Evolutionary conservation across 2,329 filamentous ascomycete genomes (phyloP), one percentile per base, ranked within the genome.

Genomic region (Parastagonospora avenae): DNA sequence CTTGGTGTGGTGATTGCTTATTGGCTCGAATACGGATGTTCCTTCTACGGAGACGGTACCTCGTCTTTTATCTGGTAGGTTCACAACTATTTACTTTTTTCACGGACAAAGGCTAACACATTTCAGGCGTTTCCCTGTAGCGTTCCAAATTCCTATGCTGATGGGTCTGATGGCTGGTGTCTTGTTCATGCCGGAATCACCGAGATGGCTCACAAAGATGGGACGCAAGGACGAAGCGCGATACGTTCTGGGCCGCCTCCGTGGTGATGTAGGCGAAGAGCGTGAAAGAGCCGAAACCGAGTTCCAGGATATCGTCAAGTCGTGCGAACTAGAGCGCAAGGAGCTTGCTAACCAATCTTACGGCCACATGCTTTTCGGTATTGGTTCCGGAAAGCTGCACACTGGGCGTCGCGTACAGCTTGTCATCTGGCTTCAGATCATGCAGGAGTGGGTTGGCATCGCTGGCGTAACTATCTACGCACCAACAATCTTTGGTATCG

Each of bases 391-490:
- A 1, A 84, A 87, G 44, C 70, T 90, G 8, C 86, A 90, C 56
- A 86, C 83, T 0, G 87, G 82, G 0, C 79, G 87, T 1, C 82
- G 88, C 5, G 85, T 89, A 0, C 86, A 89, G 61, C 79, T 90
- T 1, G 86, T 87, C 2, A 79, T 90, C 31, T 90, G 86, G 86
- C 77, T 90, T 8, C 86, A 89, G 71, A 86, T 89, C 38, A 81
- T 89, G 64, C 86, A 89, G 62, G 83, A 88, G 60, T 88, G 86
- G 85, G 81, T 86, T 44, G 85, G 87, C 0, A 89, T 90, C 53
- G 85, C 86, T 0, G 86, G 85, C 36, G 85, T 90, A 2, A 89
- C 86, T 0, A 80, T 89, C 11, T 61, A 66, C 38, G 60, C 63
- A 5, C 63, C 64, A 85, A 81, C 66, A 68, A 82, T 90, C 46